Conservation (phyloP, 1,284 basidiomycete species). For the Moniliella sp. region DNA sequence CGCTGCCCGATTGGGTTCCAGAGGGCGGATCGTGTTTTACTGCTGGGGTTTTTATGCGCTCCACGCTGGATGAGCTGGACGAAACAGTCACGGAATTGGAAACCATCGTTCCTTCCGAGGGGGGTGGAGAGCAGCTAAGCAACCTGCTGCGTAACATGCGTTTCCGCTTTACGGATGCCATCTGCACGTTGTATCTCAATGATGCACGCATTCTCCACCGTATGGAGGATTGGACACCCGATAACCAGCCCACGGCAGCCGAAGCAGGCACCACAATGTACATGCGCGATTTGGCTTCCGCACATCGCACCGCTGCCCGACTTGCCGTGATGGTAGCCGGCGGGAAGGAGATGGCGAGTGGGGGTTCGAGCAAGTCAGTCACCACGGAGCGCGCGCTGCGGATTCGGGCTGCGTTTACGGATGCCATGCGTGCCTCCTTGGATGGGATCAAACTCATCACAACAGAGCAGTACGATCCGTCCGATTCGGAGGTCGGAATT, state of each 20-base stretch:
- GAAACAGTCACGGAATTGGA: slow-evolving; percentile 66
- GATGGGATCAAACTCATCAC: slow-evolving; percentile 71
- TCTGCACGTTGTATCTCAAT: slow-evolving; percentile 59
- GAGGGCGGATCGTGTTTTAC: slow-evolving; percentile 57
- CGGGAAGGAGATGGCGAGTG: slow-evolving; percentile 35
- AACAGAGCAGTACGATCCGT: slow-evolving; percentile 36
- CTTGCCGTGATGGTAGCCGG: slow-evolving; percentile 63
- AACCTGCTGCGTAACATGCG: slow-evolving; percentile 57
- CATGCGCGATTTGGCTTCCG: slow-evolving; percentile 54
- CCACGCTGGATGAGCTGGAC: slow-evolving; percentile 58
- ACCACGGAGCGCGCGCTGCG: slow-evolving; percentile 37
- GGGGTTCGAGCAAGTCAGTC: not conserved
- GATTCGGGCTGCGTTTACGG: slow-evolving; percentile 67
- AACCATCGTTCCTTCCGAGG: slow-evolving; percentile 49
- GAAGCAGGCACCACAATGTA: slow-evolving; percentile 38
- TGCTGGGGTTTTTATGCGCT: slow-evolving; percentile 56
- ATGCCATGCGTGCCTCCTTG: slow-evolving; percentile 64
- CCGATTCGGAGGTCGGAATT: slow-evolving; percentile 12
- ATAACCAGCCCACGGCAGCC: slow-evolving; percentile 35
- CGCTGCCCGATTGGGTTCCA: slow-evolving; percentile 49
- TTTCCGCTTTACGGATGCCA: slow-evolving; percentile 68
- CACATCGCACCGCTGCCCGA: slow-evolving; percentile 61
- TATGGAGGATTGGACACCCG: slow-evolving; percentile 64
- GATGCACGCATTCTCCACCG: slow-evolving; percentile 53
- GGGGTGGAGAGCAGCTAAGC: slow-evolving; percentile 37